These are phyloP conservation scores for Amesomyces nigricolor DNA, from an alignment of 2,329 filamentous ascomycete species.

Conservation along the genomic window DNA sequence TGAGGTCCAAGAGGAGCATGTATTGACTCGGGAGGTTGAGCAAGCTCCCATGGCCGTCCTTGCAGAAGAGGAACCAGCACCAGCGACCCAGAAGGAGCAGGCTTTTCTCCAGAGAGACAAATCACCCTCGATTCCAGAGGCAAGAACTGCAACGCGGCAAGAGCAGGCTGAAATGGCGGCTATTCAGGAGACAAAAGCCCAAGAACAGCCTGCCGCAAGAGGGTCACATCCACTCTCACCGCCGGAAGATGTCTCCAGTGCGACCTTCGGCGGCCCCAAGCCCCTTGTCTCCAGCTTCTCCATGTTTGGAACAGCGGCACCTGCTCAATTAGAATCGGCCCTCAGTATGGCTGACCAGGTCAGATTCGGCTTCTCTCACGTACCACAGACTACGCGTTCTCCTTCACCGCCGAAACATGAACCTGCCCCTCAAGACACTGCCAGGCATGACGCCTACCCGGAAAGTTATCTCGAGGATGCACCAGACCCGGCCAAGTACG, in stretches of 20 bases:
- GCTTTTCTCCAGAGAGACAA: background rate
- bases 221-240: background rate
- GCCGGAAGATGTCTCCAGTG: background rate
- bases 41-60: background rate
- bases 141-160: background rate
- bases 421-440: background rate
- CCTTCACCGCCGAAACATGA: background rate
- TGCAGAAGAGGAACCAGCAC: background rate
- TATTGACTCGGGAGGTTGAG: background rate
- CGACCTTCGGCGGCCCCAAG: slow-evolving; percentile 16
- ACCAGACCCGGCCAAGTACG: slow-evolving; percentile 11
- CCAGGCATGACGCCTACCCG: slow-evolving; percentile 19
- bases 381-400: slow-evolving; percentile 17
- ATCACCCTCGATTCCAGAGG: background rate
- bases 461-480: slow-evolving; percentile 19
- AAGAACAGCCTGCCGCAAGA: background rate
- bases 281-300: slow-evolving; percentile 16
- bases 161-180: background rate
- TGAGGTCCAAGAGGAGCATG: background rate
- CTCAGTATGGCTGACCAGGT: slow-evolving; percentile 27
- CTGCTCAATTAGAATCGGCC: slow-evolving; percentile 10
- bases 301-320: slow-evolving; percentile 21
- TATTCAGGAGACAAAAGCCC: background rate
- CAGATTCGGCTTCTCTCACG: slow-evolving; percentile 29
- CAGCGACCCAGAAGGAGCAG: background rate